Conservation (phyloP, 2,329 filamentous ascomycete species). For the Sporothrix inflata region DNA sequence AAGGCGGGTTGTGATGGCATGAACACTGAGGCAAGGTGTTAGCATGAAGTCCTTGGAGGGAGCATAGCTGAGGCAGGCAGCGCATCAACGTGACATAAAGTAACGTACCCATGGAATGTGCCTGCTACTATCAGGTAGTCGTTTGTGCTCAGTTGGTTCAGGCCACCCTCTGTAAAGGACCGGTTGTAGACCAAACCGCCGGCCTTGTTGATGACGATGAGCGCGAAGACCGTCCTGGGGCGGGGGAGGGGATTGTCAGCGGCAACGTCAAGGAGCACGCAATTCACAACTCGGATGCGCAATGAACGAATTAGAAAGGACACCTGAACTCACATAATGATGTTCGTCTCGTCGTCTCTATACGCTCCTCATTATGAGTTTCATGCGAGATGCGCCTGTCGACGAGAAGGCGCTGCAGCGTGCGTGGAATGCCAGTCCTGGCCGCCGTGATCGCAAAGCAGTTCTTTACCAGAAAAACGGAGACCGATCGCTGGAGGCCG, state of each 20-base stretch:
- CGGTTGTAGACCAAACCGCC: constrained; percentile 96
- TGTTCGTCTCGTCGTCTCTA: constrained; percentile 26
- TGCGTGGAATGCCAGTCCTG: constrained; percentile 6
- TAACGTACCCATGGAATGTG: constrained; percentile 87
- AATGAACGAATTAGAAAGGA: neutral
- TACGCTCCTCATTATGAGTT: constrained; percentile 23
- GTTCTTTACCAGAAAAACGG: neutral
- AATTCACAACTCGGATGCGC: neutral
- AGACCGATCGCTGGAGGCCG: neutral
- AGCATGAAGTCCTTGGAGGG: neutral
- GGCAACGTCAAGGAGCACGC: neutral
- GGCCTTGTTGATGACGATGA: constrained; percentile 98
- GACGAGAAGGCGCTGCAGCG: neutral
- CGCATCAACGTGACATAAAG: no score
- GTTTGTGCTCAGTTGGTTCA: constrained; percentile 89
- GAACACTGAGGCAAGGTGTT: constrained; percentile 53
- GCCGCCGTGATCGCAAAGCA: neutral
- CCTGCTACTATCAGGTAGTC: constrained; percentile 96
- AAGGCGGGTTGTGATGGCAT: constrained; percentile 68
- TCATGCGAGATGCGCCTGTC: constrained; percentile 4
- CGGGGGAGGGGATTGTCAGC: neutral
- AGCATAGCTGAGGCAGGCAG: no score
- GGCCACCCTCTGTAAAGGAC: constrained; percentile 81
- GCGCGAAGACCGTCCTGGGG: constrained; percentile 87
- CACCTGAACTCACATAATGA: constrained; percentile 25